Evolutionary conservation across 2,329 filamentous ascomycete genomes (phyloP).

Genomic region (Ophiostoma quercus): DNA sequence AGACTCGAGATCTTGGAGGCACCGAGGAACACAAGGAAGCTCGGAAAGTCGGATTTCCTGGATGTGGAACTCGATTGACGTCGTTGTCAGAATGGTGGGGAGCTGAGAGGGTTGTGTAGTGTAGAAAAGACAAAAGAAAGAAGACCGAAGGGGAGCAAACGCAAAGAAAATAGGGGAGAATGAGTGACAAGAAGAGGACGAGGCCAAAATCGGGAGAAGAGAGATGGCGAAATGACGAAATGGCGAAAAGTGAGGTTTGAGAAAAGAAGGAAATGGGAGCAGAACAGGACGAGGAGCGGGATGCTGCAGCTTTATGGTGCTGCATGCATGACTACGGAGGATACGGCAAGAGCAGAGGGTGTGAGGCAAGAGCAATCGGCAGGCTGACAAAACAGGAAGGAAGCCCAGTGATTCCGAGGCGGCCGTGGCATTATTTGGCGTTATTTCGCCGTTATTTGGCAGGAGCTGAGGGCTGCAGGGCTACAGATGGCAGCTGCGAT

Average conservation of each 20-base stretch:
- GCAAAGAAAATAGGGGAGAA: conserved; percentile 18
- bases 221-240: neutral
- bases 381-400: conserved; percentile 13
- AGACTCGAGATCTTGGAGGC: conserved; percentile 33
- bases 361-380: neutral
- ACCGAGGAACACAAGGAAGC: conserved; percentile 30
- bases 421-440: conserved; percentile 9
- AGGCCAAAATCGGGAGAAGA: neutral
- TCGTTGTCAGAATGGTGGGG: conserved; percentile 17
- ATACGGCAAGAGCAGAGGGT: neutral
- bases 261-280: neutral
- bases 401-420: conserved; percentile 12
- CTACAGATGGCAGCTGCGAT: conserved; percentile 18
- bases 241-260: conserved; percentile 15
- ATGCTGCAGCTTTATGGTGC: conserved; percentile 16
- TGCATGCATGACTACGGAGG: neutral
- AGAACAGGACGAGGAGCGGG: neutral
- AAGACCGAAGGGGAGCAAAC: neutral
- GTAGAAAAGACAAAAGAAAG: conserved; percentile 26
- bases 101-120: conserved; percentile 11
- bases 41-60: conserved; percentile 21
- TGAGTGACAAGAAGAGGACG: conserved; percentile 15
- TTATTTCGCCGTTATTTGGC: neutral
- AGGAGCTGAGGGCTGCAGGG: neutral
- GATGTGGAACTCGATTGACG: conserved; percentile 3